Conservation (phyloP, 2,329 filamentous ascomycete genomes). For the Colletotrichum siamense region DNA sequence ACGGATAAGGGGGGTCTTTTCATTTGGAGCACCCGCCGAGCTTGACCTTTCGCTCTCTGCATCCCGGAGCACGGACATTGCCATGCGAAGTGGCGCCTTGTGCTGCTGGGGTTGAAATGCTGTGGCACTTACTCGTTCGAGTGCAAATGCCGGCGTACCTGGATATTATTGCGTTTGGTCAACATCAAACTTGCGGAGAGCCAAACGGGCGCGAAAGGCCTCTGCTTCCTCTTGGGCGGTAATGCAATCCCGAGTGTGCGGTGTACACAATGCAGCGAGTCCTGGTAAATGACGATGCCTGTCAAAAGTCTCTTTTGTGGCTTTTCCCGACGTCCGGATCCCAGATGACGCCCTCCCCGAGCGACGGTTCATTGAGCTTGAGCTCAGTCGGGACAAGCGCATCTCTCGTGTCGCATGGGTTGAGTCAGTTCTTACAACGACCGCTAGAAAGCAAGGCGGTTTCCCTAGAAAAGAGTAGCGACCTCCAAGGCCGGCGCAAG, state of each 20-base stretch:
- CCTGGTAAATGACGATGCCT: not conserved
- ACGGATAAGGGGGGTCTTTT: not conserved
- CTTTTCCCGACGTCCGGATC: not conserved
- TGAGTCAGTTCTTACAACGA: not conserved
- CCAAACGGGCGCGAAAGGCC: not conserved
- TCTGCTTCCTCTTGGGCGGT: not conserved
- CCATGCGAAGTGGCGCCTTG: not conserved
- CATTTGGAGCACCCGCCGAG: not conserved
- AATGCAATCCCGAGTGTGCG: not conserved
- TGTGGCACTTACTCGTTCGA: not conserved
- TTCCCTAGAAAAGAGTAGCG: not conserved
- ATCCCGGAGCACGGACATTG: not conserved
- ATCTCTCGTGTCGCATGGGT: not conserved
- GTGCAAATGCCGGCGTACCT: not conserved
- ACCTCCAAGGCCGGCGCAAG: not conserved
- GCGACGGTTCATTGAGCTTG: not conserved
- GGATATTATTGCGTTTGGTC: not conserved
- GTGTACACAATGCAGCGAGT: not conserved
- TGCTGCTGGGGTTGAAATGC: not conserved
- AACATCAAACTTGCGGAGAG: not conserved
- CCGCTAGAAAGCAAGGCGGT: not conserved
- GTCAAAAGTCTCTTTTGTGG: not conserved
- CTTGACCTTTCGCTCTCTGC: not conserved
- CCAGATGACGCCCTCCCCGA: not conserved
- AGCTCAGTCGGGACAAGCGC: slow-evolving; percentile 1